Evolutionary conservation across 495 filamentous ascomycete genomes (phyloP), one percentile per base, ranked within the genome.

Genomic region (Xylaria sp.): DNA sequence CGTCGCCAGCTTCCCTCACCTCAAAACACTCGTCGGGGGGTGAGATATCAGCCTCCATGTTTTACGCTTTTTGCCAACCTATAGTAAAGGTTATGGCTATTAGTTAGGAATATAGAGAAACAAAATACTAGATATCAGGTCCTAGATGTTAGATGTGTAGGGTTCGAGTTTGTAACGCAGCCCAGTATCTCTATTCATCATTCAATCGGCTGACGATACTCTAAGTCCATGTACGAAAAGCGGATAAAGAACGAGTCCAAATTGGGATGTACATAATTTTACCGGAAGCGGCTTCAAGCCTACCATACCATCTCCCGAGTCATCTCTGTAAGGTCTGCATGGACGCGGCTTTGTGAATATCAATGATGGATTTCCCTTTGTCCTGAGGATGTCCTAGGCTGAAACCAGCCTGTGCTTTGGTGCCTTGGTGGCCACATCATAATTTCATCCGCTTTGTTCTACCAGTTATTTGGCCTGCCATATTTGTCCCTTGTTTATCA

Each of bases 401-500:
- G 44, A 37, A 52, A 50, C 26, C 43, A 15, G 26, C 12, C 57
- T 9, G 33, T 9, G 19, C 31, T 59, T 37, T 37, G 2, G 37
- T 37, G 7, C 6, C 19, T 19, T 35, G 0, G 17, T 59, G 9
- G 31, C 19, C 21, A 12, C 9, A 59, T 40, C 31, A 21, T 12
- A 21, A n/a, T 6, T 31, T 26, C 31, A 50, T 50, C 6, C n/a
- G 29, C 44, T 52, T 66, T 66, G 62, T 66, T 37, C 17, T 31
- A 31, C 19, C 9, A 4, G 26, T 52, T 24, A 37, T 37, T 43
- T 66, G 44, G 29, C 44, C 29, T 21, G 11, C 44, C 61, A 35
- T 50, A 52, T 66, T 31, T 35, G 29, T 52, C 19, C 44, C 62
- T 66, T 66, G 44, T 66, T 52, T 24, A 11, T 66, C 44, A 52